Percentiles rank a stretch among this genome's conserved stretches.
Evolutionary conservation across 1,284 basidiomycete genomes (phyloP).

Genomic region (Phellinidium pouzarii): DNA sequence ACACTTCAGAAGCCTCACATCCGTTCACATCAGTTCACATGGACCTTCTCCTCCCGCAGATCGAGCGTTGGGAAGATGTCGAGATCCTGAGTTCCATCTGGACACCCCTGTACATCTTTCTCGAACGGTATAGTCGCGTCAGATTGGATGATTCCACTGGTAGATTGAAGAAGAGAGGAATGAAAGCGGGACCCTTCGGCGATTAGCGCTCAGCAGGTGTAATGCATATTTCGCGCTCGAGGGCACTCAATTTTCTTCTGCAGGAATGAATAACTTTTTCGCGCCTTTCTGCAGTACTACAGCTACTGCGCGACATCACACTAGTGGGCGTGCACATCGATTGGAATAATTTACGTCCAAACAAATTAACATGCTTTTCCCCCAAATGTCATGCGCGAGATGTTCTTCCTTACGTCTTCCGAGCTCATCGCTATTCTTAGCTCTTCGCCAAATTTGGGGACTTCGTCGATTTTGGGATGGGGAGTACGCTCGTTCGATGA

Average conservation of each 20-base stretch:
- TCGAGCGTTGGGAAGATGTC: slow-evolving; percentile 38
- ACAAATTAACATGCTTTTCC: slow-evolving; percentile 38
- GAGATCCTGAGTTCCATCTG: slow-evolving; percentile 50
- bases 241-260: slow-evolving; percentile 38
- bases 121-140: slow-evolving; percentile 30
- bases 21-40: slow-evolving; percentile 35
- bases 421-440: slow-evolving; percentile 38
- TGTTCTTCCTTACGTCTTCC: slow-evolving; percentile 40
- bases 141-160: background rate
- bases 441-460: slow-evolving; percentile 33
- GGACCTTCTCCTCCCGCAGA: slow-evolving; percentile 36
- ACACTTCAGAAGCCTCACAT: slow-evolving; percentile 32
- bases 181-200: slow-evolving; percentile 31
- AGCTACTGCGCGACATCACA: slow-evolving; percentile 35
- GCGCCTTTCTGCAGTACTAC: slow-evolving; percentile 34
- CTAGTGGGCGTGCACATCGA: slow-evolving; percentile 48
- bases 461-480: slow-evolving; percentile 43
- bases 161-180: background rate
- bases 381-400: slow-evolving; percentile 46
- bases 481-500: slow-evolving; percentile 30
- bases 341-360: slow-evolving; percentile 36
- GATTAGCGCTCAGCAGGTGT: slow-evolving; percentile 42
- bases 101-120: slow-evolving; percentile 46
- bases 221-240: slow-evolving; percentile 45
- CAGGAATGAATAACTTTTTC: slow-evolving; percentile 31